Evolutionary conservation across 2,329 filamentous ascomycete species (phyloP), one percentile per base, ranked within the genome.

Genomic region (Knoxdaviesia capensis): DNA sequence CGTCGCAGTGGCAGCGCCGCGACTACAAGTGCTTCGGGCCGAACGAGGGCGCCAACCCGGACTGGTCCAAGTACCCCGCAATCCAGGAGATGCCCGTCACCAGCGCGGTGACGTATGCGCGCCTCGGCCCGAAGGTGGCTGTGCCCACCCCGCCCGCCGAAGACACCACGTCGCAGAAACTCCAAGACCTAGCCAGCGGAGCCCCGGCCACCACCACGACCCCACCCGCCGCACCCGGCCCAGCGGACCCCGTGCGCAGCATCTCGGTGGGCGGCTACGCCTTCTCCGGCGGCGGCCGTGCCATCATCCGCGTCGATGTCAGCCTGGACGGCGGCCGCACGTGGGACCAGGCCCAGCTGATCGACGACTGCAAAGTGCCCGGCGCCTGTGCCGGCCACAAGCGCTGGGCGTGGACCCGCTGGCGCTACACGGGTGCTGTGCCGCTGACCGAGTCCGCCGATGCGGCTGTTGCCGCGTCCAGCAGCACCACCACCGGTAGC

Each of bases 21-120:
- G 77, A 81, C 52, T 80, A 81, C 57, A 80, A 80, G 53, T 72
- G 69, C 50, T 79, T 80, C 45, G 73, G 75, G 0, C 75, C 76
- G 4, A 77, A 77, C 50, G 65, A 75, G 53, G 41, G 34, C 7
- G 59, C 59, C 32, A 63, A 65, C 28, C 66, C 72, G 5, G 66
- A 78, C 54, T 80, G 75, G 74, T 69, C 74, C 40, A 60, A 61
- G 29, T 75, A 76, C 6, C 68, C 67, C 7, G 64, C 72, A 2
- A 80, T 80, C 31, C 77, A 81, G 48, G 75, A 80, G 50, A 70
- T 79, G 61, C 74, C 77, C 1, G 67, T 82, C 11, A 77, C 76
- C 31, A 77, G 71, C 44, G 77, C 77, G 40, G 76, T 81, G 42
- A 79, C 75, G 0, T 55, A 54, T 1, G 58, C 62, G 56, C 30